Base-by-base conservation (phyloP, 495 filamentous ascomycete species). In the Penicillium parvum region DNA sequence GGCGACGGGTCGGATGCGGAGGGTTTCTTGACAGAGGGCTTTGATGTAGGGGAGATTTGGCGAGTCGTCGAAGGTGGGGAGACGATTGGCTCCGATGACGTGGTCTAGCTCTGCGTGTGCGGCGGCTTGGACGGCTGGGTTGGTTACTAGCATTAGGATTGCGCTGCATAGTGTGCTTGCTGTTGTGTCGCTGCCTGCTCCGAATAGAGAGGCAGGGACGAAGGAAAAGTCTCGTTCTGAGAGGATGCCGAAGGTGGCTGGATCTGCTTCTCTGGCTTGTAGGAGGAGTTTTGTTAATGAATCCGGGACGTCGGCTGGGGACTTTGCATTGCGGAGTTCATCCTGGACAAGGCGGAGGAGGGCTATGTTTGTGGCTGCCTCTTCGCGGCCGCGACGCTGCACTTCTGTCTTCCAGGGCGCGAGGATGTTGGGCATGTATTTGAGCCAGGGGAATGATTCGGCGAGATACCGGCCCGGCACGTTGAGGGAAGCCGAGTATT, bases 141-240 rank as follows among this genome's bases (percentile, higher is more conserved):
- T 66, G 7, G 67, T 68, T 7, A 63, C 49, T 2, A 85, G 71
- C 22, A 78, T 81, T 18, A 82, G 75, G 23, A 84, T 68, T 20
- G 79, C 81, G 12, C 71, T 76, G 52, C 74, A 73, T 20, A 85
- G 63, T 0, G 81, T 83, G 26, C 76, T 76, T 7, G 79, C 63
- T 36, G 78, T 78, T 4, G 81, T 85, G 55, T 85, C 81, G n/a
- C 75, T 73, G 9, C 81, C 81, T 9, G 81, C 81, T 3, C 77
- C 79, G 43, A 84, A 26, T 0, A 60, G 57, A 43, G 69, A 63
- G 16, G 65, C 69, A 7, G 64, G 52, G 18, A 71, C 57, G 43
- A 73, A 71, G 7, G 57, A 83, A 4, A 83, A 65, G 27, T 55
- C 52, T n/a, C 43, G 39, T 33, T 65, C 61, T 33, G 64, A 49